phyloP scores from a whole-genome alignment of 2,329 filamentous ascomycete species.

The Phialocephala sp. region DNA sequence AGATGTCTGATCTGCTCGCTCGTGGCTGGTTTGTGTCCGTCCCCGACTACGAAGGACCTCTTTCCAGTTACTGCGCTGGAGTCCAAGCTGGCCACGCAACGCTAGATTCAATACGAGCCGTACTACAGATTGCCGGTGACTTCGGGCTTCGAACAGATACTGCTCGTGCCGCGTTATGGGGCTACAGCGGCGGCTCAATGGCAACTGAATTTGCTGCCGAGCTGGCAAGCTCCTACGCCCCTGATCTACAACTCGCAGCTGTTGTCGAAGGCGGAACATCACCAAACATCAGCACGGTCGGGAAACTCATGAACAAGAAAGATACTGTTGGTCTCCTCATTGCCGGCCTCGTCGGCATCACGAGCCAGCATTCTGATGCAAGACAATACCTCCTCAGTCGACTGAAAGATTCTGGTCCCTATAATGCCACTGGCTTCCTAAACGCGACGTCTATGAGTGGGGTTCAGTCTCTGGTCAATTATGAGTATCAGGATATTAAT shows the following conservation, averaged over 20 bases:
- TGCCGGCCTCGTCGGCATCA: constrained; percentile 20
- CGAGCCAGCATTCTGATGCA: constrained; percentile 24
- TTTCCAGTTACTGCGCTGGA: constrained; percentile 23
- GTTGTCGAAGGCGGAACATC: constrained; percentile 56
- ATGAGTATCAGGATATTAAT: constrained; percentile 45
- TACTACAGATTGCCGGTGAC: constrained; percentile 11
- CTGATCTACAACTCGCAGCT: constrained; percentile 55
- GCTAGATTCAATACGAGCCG: constrained; percentile 30
- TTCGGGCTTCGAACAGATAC: constrained; percentile 9
- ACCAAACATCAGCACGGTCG: constrained; percentile 45
- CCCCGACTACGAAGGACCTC: constrained; percentile 32
- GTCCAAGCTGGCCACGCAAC: constrained; percentile 27
- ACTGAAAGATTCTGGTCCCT: constrained; percentile 31
- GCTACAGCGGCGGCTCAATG: constrained; percentile 60
- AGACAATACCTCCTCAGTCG: constrained; percentile 15
- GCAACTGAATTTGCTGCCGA: constrained; percentile 59
- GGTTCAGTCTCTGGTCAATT: constrained; percentile 39
- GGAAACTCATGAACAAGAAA: constrained; percentile 3
- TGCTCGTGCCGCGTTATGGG: constrained; percentile 49
- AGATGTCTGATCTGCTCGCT: constrained; percentile 8
- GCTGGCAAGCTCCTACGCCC: constrained; percentile 56
- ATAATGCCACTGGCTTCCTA: constrained; percentile 46
- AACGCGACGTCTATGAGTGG: constrained; percentile 37
- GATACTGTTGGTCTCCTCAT: constrained; percentile 37
- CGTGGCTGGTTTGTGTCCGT: constrained; percentile 29